Base-by-base conservation (phyloP, 129 eudicot species). In the Centaurea solstitialis region DNA sequence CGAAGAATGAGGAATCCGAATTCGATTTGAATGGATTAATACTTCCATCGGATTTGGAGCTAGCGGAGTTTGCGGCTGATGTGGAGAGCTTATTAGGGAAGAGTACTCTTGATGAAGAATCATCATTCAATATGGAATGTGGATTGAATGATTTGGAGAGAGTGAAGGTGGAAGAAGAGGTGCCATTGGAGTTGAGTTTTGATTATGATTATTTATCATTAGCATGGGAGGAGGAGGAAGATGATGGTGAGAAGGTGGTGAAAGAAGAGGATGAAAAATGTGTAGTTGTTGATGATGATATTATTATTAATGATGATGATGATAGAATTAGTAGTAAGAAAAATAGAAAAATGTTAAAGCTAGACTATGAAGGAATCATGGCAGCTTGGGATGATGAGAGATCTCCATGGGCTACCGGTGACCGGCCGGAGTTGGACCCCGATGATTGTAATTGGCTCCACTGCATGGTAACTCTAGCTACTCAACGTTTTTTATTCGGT, bases 361-460 rank as follows among this genome's bases (percentile, higher is more conserved):
- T 92, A 7, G 90, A 92, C 73, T 90, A 88, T 75, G 87, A 90
- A 20, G 92, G 89, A 6, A 83, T 92, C 7, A 74, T 88, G 20
- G 81, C 89, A 1, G 91, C 91, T 13, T 92, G 97, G 97, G 87
- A 84, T 41, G 91, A 77, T 17, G 62, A 82, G 37, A 82, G 84
- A 77, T 89, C 88, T 17, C 97, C 97, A 6, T 90, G 97, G 97
- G 87, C 84, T 5, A 78, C 59, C 5, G 92, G 97, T 38, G 91
- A 82, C 50, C 82, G 97, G 65, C 94, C 92, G 4, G 77, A 86
- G 45, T 59, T 92, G 28, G 88, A 86, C 39, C 86, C 86, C 7
- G 61, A 43, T 24, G 91, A 84, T 24, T 84, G 85, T 33, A 33
- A 33, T 76, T 89, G 87, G 88, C 88, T 87, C 7, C 79, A 83